Evolutionary conservation across 495 filamentous ascomycete genomes (phyloP).

Genomic region (Daldinia vernicosa): DNA sequence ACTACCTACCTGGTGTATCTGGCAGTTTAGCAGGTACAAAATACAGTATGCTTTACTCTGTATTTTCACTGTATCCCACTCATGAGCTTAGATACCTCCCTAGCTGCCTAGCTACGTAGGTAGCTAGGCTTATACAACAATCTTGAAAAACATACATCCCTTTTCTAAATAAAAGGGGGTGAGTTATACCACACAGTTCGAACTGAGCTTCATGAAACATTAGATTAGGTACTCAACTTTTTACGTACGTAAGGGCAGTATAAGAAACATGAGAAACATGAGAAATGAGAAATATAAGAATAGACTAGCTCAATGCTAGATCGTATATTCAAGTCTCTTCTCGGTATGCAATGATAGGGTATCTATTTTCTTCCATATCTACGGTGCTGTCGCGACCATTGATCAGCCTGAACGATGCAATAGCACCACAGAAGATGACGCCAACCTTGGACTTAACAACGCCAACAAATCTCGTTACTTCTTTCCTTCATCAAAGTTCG

Average conservation of each 20-base stretch:
- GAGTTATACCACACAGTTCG: neutral
- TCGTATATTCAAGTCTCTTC: conserved; percentile 31
- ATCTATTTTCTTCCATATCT: conserved; percentile 45
- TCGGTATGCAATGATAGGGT: conserved; percentile 38
- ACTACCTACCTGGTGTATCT: too few species aligned
- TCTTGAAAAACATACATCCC: too few species aligned
- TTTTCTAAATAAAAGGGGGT: too few species aligned
- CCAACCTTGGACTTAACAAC: conserved; percentile 41
- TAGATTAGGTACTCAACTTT: too few species aligned
- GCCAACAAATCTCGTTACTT: conserved; percentile 37
- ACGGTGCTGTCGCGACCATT: conserved; percentile 27
- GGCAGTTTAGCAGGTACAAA: neutral
- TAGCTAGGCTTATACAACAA: too few species aligned
- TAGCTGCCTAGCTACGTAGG: too few species aligned
- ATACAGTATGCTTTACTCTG: neutral
- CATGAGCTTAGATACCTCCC: neutral
- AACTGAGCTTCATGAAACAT: neutral
- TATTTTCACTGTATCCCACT: neutral
- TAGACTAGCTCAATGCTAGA: conserved; percentile 20
- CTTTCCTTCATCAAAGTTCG: conserved; percentile 25
- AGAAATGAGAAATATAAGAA: neutral
- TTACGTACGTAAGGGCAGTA: neutral
- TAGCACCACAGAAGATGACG: conserved; percentile 34
- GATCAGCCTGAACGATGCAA: conserved; percentile 30
- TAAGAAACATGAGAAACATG: neutral